Percentiles rank a stretch among this genome's conserved stretches.
Conservation (phyloP, 371 early-diverging fungal species). For the Coemansia sp. region DNA sequence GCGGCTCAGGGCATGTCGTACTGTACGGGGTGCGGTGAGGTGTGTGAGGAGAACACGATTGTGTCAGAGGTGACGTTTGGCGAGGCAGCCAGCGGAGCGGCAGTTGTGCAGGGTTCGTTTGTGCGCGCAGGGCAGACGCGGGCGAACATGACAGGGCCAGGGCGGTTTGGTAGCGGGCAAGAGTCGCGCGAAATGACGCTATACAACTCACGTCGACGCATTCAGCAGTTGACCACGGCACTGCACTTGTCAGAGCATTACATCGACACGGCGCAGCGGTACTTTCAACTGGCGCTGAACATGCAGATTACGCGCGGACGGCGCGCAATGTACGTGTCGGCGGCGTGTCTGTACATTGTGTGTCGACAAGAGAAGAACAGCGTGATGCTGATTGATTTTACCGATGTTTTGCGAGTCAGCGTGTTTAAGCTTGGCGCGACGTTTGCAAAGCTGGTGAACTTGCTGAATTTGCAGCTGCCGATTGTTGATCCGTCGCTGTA, state of each 20-base stretch:
- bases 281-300: slow-evolving; percentile 89
- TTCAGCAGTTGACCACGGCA: slow-evolving; percentile 67
- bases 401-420: slow-evolving; percentile 83
- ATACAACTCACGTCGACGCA: slow-evolving; percentile 55
- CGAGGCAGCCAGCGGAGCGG: slow-evolving; percentile 83
- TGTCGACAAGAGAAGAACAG: slow-evolving; percentile 88
- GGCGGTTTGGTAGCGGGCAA: slow-evolving; percentile 37
- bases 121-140: slow-evolving; percentile 58
- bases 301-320: slow-evolving; percentile 95
- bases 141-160: slow-evolving; percentile 57
- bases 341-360: slow-evolving; percentile 96
- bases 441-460: slow-evolving; percentile 80
- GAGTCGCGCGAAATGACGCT: slow-evolving; percentile 68
- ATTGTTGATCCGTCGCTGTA: slow-evolving; percentile 96
- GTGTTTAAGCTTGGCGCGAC: slow-evolving; percentile 94
- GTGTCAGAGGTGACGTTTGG: slow-evolving; percentile 93
- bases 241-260: slow-evolving; percentile 71
- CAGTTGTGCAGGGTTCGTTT: slow-evolving; percentile 78
- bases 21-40: slow-evolving; percentile 76
- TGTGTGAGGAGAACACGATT: slow-evolving; percentile 95
- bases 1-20: slow-evolving; percentile 59
- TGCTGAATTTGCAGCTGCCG: slow-evolving; percentile 70
- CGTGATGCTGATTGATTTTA: slow-evolving; percentile 98
- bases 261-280: slow-evolving; percentile 86
- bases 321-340: slow-evolving; percentile 78